These are phyloP conservation scores for Herpetomonas tarakana DNA, from an alignment of 208 protist species.

Conservation along the genomic window DNA sequence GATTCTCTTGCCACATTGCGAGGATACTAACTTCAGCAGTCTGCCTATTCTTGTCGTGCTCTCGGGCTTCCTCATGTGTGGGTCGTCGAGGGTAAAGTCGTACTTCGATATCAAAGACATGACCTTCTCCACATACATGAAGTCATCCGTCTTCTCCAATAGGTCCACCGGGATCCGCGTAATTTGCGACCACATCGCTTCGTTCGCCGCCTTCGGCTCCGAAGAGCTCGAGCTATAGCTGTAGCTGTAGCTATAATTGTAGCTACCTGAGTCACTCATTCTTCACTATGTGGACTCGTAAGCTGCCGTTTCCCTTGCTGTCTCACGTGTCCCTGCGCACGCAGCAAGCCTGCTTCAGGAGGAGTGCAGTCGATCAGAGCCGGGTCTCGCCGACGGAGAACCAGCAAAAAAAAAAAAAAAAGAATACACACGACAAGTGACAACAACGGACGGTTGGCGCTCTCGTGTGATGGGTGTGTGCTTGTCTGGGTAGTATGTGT, in stretches of 20 bases:
- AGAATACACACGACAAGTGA: too few species aligned
- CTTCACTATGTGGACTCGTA: too few species aligned
- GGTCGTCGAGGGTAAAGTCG: slow-evolving; percentile 45
- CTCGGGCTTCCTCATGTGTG: slow-evolving; percentile 57
- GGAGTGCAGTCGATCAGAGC: too few species aligned
- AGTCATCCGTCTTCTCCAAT: slow-evolving; percentile 42
- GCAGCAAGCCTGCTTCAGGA: too few species aligned
- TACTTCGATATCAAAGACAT: slow-evolving; percentile 50
- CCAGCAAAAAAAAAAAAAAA: too few species aligned
- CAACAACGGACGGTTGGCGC: too few species aligned
- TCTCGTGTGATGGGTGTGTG: too few species aligned
- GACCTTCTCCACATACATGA: slow-evolving; percentile 60
- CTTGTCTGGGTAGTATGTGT: too few species aligned
- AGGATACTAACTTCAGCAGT: slow-evolving; percentile 57
- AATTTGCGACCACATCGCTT: slow-evolving; percentile 68
- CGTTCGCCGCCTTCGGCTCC: slow-evolving; percentile 7
- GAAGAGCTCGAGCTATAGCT: neutral
- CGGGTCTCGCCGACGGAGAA: too few species aligned
- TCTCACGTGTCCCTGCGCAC: too few species aligned
- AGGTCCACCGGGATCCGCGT: slow-evolving; percentile 72
- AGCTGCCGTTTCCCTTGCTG: too few species aligned
- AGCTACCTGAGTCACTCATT: neutral
- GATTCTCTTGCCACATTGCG: slow-evolving; percentile 35
- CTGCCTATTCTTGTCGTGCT: slow-evolving; percentile 45
- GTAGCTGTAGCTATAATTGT: neutral